Base-by-base conservation (phyloP, 352 stramenopile genomes). In the Elongisporangium senticosum region DNA sequence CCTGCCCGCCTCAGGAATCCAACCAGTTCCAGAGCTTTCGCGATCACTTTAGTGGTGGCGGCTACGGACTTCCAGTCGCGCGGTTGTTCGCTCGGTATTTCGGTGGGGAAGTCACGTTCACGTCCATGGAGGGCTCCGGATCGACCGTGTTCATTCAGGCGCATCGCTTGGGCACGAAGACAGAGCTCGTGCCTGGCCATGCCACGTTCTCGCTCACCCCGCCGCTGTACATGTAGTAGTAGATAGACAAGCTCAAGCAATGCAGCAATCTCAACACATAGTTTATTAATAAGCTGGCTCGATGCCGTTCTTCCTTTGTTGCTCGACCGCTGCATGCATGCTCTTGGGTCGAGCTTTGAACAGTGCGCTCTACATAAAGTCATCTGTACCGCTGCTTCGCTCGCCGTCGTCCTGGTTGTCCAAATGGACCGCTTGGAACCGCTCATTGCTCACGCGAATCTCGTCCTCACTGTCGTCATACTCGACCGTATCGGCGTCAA, bases 51-150 rank as follows among this genome's bases (percentile, higher is more conserved):
- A 96, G 92, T 49, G 96, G 96, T 19, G 86, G 97, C 33, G 96
- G 96, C 56, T 99, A 98, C 62, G 96, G 96, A 24, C 77, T 99
- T 20, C 96, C 96, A 10, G 91, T 93, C 60, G 74, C 81, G 21
- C 72, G 83, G 26, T 84, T 97, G 56, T 99, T 99, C 70, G 96
- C 96, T 37, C 84, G 97, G 47, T 99, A 99, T 72, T 99, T 99
- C 75, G 97, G 97, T 33, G 98, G 98, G 23, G 97, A 99, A 70
- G 75, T 99, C 23, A 96, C 88, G 53, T 98, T 99, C 73, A 98
- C 98, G 62, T 99, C 94, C 24, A 98, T 99, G 71, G 97, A 99
- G 72, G 97, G 98, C 21, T 98, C 95, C 49, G 97, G 97, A 13
- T 99, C 97, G 23, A 97, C 98, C 62, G 81, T 72, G n/a, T 93